Evolutionary conservation across 2,329 filamentous ascomycete genomes (phyloP).

Genomic region (Fusarium globosum): DNA sequence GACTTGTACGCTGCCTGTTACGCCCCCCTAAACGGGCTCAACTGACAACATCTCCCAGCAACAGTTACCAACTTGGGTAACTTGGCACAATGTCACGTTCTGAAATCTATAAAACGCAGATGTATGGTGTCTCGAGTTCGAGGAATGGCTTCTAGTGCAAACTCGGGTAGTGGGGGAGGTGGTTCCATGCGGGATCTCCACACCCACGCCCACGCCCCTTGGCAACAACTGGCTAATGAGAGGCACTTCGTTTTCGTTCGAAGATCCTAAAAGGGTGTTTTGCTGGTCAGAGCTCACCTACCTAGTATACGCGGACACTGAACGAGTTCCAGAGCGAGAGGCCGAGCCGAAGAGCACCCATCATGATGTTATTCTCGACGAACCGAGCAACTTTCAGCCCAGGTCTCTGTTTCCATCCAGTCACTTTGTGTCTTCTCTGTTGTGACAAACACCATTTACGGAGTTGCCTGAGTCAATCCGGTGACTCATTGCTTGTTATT

Average conservation of each 20-base stretch:
- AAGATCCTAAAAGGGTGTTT: neutral
- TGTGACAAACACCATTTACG: neutral
- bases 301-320: constrained; percentile 25
- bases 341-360: constrained; percentile 24
- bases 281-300: constrained; percentile 16
- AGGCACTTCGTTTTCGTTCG: constrained; percentile 13
- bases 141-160: neutral
- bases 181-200: constrained; percentile 23
- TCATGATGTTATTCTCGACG: constrained; percentile 24
- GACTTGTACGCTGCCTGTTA: neutral
- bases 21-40: neutral
- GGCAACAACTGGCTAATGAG: constrained; percentile 24
- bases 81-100: constrained; percentile 4
- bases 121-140: constrained; percentile 15
- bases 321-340: constrained; percentile 10
- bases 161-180: neutral
- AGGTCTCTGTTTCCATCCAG: neutral
- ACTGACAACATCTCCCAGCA: neutral
- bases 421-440: neutral
- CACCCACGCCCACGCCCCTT: neutral
- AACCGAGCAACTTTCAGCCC: constrained; percentile 8
- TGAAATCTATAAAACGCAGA: neutral
- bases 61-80: neutral
- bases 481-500: neutral
- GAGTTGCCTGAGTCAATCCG: neutral